Base-by-base conservation (phyloP, 208 protist species). In the Trypanosoma congolense region DNA sequence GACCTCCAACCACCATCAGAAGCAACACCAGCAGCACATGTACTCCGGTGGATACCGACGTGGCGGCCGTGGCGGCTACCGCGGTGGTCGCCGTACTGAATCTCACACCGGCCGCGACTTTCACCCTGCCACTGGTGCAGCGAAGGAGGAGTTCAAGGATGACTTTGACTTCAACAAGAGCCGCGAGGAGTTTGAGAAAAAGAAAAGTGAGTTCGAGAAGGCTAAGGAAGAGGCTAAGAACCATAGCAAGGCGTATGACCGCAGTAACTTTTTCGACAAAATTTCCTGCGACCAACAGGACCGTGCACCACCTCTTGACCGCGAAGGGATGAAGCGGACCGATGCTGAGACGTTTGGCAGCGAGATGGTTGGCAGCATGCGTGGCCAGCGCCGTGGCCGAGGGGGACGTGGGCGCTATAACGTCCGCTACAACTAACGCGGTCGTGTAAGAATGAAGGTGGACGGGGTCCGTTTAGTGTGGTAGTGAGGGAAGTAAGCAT, bases 121-220 rank as follows among this genome's bases (percentile, higher is more conserved):
- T 63, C 65, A 70, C 47, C 72, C 73, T 9, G 73, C 70, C 40
- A 70, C 66, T 1, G 76, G 73, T 19, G 61, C 65, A n/a, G 61
- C 70, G 36, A 81, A 85, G 59, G 83, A 88, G 65, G 70, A 87
- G 67, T 90, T 95, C 61, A 82, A 92, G 40, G 85, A 83, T 36
- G 88, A 95, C 38, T 95, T 95, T 66, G 88, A 95, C 66, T 95
- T 95, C 67, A 44, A 45, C 22, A 88, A 90, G 74, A 74, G 66
- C 57, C 71, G 75, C 19, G 77, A 92, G 74, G 83, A 92, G 76
- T 90, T 95, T 48, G 86, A 93, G 78, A 87, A 83, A 75, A 92
- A 92, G 66, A 88, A 89, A 69, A 85, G 70, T 24, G 84, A 92
- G 66, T 90, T 92, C 51, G 76, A 91, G 72, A 87, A 86, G 82